These are phyloP conservation scores for Fusarium decemcellulare DNA, from an alignment of 2,329 filamentous ascomycete genomes.

Conservation along the genomic window DNA sequence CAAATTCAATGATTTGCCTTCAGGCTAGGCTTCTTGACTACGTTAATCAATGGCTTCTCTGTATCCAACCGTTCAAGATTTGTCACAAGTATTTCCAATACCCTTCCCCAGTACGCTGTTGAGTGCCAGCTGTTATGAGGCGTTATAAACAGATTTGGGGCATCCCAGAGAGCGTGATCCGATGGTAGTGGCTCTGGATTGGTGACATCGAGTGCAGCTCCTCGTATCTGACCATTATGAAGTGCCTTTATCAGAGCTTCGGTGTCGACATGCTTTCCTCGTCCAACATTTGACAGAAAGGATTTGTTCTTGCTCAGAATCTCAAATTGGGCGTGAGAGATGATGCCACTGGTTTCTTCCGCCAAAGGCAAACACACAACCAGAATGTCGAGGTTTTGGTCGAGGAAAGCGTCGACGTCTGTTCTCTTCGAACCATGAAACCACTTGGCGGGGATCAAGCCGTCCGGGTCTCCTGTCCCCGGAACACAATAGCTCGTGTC, in stretches of 20 bases:
- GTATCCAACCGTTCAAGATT: slow-evolving; percentile 46
- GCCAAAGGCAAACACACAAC: slow-evolving; percentile 58
- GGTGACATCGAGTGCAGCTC: slow-evolving; percentile 1
- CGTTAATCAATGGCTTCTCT: background rate
- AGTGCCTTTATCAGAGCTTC: background rate
- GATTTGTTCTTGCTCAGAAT: background rate
- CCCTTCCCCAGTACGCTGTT: slow-evolving; percentile 40
- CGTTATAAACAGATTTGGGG: slow-evolving; percentile 72
- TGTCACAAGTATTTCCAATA: slow-evolving; percentile 42
- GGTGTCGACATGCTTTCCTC: slow-evolving; percentile 2
- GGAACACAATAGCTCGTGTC: background rate
- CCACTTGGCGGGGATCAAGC: slow-evolving; percentile 1
- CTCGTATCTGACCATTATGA: background rate
- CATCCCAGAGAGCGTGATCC: slow-evolving; percentile 66
- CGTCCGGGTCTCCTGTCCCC: background rate
- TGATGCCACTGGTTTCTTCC: slow-evolving; percentile 67
- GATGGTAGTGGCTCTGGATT: background rate
- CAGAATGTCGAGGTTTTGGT: slow-evolving; percentile 58
- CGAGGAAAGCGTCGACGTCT: slow-evolving; percentile 61
- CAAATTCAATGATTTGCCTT: no score
- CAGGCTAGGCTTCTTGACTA: background rate
- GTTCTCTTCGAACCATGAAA: slow-evolving; percentile 49
- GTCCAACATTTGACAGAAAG: background rate
- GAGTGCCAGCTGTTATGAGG: slow-evolving; percentile 56
- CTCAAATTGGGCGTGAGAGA: slow-evolving; percentile 49